These are phyloP conservation scores for Bipolaris oryzae DNA, from an alignment of 2,329 filamentous ascomycete genomes.

Conservation along the genomic window DNA sequence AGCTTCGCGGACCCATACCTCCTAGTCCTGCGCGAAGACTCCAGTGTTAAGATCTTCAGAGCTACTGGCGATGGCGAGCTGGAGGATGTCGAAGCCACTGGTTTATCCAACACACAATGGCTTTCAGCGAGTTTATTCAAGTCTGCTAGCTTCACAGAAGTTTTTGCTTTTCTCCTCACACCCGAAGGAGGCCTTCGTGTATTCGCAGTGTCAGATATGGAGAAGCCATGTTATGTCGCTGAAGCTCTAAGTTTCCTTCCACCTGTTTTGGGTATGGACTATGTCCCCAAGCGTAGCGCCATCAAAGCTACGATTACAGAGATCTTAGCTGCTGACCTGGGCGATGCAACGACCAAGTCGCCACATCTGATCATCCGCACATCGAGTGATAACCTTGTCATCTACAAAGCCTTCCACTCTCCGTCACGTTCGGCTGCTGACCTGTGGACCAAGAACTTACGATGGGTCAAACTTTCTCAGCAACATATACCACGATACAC, in stretches of 20 bases:
- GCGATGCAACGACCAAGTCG: slow-evolving; percentile 70
- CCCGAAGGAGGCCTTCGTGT: slow-evolving; percentile 76
- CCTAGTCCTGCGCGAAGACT: slow-evolving; percentile 81
- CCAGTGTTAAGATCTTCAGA: slow-evolving; percentile 76
- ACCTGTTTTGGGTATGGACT: slow-evolving; percentile 74
- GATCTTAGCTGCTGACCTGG: slow-evolving; percentile 82
- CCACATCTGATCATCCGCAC: slow-evolving; percentile 88
- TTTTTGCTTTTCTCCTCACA: slow-evolving; percentile 78
- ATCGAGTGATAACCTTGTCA: slow-evolving; percentile 77
- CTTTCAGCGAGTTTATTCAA: slow-evolving; percentile 81
- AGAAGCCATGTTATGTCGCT: slow-evolving; percentile 72
- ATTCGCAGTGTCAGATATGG: slow-evolving; percentile 76
- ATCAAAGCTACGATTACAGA: slow-evolving; percentile 77
- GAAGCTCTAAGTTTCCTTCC: slow-evolving; percentile 81
- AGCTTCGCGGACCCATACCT: slow-evolving; percentile 89
- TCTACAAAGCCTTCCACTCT: slow-evolving; percentile 80
- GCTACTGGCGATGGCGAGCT: slow-evolving; percentile 83
- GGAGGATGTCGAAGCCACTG: slow-evolving; percentile 75
- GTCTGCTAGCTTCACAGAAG: slow-evolving; percentile 62
- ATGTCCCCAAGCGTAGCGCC: slow-evolving; percentile 70
- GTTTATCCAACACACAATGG: slow-evolving; percentile 71
- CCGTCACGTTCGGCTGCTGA: slow-evolving; percentile 45
- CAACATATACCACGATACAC: slow-evolving; percentile 66
- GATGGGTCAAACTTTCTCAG: slow-evolving; percentile 78
- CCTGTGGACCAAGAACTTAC: slow-evolving; percentile 64